phyloP scores from a whole-genome alignment of 306 rosid species.

The Echinosophora koreensis region DNA sequence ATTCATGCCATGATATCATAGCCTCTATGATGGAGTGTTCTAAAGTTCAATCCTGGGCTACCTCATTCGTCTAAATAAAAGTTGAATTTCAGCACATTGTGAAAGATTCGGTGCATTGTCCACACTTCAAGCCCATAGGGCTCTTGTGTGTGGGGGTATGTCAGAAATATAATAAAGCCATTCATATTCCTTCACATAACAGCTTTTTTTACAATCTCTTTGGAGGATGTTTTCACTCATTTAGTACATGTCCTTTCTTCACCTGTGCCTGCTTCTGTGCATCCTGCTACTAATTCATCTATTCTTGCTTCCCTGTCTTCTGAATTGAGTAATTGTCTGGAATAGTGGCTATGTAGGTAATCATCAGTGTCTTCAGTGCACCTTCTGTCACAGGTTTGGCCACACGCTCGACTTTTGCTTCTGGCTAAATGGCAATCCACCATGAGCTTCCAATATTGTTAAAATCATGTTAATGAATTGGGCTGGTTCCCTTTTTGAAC shows the following conservation, averaged over 20 bases:
- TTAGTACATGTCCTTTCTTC: conserved; percentile 4
- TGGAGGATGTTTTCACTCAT: neutral
- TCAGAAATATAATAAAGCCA: neutral
- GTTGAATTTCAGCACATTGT: neutral
- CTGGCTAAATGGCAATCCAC: conserved; percentile 7
- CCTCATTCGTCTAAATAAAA: neutral
- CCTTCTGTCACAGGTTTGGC: conserved; percentile 6
- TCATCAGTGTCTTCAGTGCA: neutral
- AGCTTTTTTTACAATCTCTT: neutral
- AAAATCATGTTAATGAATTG: neutral
- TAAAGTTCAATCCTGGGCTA: neutral
- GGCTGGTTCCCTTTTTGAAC: conserved; percentile 8
- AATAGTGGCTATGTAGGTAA: conserved; percentile 6
- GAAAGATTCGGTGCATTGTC: neutral
- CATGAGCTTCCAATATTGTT: neutral
- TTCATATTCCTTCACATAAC: no score
- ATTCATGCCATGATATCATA: neutral
- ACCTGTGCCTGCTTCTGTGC: conserved; percentile 17
- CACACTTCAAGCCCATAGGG: neutral
- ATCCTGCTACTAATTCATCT: conserved; percentile 26
- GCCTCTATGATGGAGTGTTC: neutral
- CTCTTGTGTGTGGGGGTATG: neutral
- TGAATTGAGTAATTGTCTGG: conserved; percentile 3
- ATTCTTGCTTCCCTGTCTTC: neutral
- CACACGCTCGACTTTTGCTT: neutral